Conservation (phyloP, 2,329 filamentous ascomycete genomes). For the Trichoderma endophyticum region DNA sequence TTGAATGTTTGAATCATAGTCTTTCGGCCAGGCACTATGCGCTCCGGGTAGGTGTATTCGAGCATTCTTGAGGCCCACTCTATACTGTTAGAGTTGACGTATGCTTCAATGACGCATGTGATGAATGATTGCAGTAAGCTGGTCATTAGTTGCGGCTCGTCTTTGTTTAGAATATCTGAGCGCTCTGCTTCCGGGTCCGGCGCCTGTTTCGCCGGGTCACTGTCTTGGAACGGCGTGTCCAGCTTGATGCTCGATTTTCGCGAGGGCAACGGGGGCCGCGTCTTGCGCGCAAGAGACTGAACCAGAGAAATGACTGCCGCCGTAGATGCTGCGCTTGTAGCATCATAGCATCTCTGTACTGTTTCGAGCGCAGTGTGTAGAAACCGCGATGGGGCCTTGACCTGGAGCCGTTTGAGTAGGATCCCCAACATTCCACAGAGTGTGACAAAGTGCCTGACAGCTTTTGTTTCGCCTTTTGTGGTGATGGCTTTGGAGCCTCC, state of each 20-base stretch:
- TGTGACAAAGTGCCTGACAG: slow-evolving; percentile 57
- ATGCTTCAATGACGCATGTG: slow-evolving; percentile 73
- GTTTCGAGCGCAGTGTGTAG: slow-evolving; percentile 73
- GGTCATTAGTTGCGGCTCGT: slow-evolving; percentile 60
- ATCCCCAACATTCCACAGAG: slow-evolving; percentile 70
- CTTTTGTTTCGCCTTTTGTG: slow-evolving; percentile 14
- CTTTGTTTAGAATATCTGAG: slow-evolving; percentile 38
- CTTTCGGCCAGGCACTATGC: slow-evolving; percentile 57
- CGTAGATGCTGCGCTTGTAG: slow-evolving; percentile 63
- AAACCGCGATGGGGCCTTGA: slow-evolving; percentile 75
- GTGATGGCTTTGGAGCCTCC: slow-evolving; percentile 21
- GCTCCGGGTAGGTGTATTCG: slow-evolving; percentile 65
- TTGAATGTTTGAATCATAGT: slow-evolving; percentile 64
- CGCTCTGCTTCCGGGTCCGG: slow-evolving; percentile 58
- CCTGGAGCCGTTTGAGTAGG: slow-evolving; percentile 70
- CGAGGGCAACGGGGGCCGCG: slow-evolving; percentile 60
- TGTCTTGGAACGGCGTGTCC: slow-evolving; percentile 54
- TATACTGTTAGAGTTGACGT: slow-evolving; percentile 59
- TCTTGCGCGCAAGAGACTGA: slow-evolving; percentile 64
- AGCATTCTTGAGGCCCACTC: slow-evolving; percentile 63
- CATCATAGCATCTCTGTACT: slow-evolving; percentile 63
- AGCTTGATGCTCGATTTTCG: slow-evolving; percentile 57
- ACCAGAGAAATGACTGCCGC: slow-evolving; percentile 68
- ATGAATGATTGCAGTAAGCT: slow-evolving; percentile 71
- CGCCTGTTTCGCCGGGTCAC: slow-evolving; percentile 52